Evolutionary conservation across 1,284 basidiomycete species (phyloP).

Genomic region (Coniferiporia weirii): DNA sequence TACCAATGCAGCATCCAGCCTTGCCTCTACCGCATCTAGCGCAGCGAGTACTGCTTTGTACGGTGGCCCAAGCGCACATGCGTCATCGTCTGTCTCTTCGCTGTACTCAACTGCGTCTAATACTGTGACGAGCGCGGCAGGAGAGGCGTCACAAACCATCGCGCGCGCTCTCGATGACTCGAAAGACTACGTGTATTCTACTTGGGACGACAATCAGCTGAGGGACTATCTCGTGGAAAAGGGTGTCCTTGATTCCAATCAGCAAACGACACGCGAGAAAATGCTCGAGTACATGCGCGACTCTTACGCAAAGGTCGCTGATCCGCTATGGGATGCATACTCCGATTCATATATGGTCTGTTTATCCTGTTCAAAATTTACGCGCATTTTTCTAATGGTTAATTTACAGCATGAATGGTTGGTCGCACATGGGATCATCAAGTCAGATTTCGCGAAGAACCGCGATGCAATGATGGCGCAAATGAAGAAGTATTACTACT

Average conservation of each 20-base stretch:
- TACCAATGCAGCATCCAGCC: constrained; percentile 47
- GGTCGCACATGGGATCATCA: constrained; percentile 66
- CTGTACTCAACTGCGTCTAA: constrained; percentile 28
- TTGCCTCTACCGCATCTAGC: constrained; percentile 44
- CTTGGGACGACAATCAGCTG: constrained; percentile 78
- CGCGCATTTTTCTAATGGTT: background rate
- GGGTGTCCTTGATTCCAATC: constrained; percentile 64
- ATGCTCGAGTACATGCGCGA: constrained; percentile 64
- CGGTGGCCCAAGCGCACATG: constrained; percentile 46
- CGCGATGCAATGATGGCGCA: constrained; percentile 64
- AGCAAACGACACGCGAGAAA: constrained; percentile 60
- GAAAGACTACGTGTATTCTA: constrained; percentile 83
- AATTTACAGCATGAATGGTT: constrained; percentile 72
- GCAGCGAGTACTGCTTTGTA: constrained; percentile 48
- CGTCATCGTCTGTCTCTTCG: constrained; percentile 39
- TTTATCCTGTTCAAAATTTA: constrained; percentile 7
- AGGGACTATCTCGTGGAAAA: constrained; percentile 70
- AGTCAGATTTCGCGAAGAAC: constrained; percentile 52
- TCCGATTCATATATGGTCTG: constrained; percentile 77
- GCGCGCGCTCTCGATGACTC: constrained; percentile 59
- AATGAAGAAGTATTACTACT: constrained; percentile 81
- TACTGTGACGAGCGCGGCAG: constrained; percentile 28
- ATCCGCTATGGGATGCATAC: constrained; percentile 80
- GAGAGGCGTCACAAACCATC: constrained; percentile 54
- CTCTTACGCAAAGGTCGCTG: constrained; percentile 57